A percentile compares a stretch with the other conserved stretches of the same genome.
Conservation (phyloP, 495 filamentous ascomycete species). For the Pyrenopolyporus hunteri region DNA sequence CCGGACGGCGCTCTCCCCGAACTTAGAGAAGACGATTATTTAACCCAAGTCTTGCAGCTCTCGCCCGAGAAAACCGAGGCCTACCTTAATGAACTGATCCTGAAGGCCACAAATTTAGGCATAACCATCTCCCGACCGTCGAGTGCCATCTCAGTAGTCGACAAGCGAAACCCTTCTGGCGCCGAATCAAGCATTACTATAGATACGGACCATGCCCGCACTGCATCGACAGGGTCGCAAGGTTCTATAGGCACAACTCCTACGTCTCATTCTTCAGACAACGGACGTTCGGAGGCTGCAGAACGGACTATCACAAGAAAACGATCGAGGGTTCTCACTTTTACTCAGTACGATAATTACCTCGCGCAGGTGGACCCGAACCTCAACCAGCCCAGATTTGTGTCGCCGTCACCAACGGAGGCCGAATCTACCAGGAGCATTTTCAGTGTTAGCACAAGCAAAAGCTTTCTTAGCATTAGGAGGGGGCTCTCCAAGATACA, state of each 20-base stretch:
- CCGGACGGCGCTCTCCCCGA: conserved; percentile 41
- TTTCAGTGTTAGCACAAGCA: conserved; percentile 46
- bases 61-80: conserved; percentile 46
- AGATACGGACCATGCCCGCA: conserved; percentile 44
- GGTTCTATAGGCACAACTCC: conserved; percentile 43
- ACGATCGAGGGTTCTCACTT: conserved; percentile 51
- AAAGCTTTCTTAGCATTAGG: conserved; percentile 50
- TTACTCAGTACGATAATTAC: conserved; percentile 60
- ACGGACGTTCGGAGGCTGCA: conserved; percentile 9
- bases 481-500: conserved; percentile 48
- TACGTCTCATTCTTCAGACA: conserved; percentile 45
- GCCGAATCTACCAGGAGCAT: conserved; percentile 38
- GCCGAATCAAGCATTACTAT: conserved; percentile 46
- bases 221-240: conserved; percentile 45
- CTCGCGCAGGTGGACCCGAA: conserved; percentile 49
- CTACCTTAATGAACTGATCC: conserved; percentile 47
- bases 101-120: conserved; percentile 50
- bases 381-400: conserved; percentile 47
- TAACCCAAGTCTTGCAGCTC: conserved; percentile 50
- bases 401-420: conserved; percentile 28
- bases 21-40: conserved; percentile 50
- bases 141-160: conserved; percentile 27
- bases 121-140: conserved; percentile 47
- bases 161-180: conserved; percentile 38
- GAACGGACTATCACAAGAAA: conserved; percentile 37